phyloP scores from a whole-genome alignment of 2,329 filamentous ascomycete species.

The Apiospora malaysiana region DNA sequence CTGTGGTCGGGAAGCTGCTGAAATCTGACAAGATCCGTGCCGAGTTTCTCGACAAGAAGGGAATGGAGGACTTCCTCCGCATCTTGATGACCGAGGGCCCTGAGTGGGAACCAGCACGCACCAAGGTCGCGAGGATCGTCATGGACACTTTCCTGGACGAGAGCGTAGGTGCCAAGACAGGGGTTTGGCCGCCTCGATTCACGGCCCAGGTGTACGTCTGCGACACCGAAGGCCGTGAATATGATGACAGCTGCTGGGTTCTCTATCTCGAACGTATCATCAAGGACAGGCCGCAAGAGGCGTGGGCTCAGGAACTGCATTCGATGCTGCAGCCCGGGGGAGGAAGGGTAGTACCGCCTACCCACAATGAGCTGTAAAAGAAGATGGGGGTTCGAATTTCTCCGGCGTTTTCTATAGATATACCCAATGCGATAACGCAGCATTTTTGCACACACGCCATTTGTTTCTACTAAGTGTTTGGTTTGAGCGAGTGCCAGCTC shows the following conservation, averaged over 20 bases:
- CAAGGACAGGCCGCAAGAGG: slow-evolving; percentile 43
- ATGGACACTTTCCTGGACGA: slow-evolving; percentile 72
- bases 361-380: slow-evolving; percentile 18
- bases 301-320: slow-evolving; percentile 49
- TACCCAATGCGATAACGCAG: slow-evolving; percentile 3
- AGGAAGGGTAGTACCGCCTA: neutral
- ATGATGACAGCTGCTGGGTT: slow-evolving; percentile 64
- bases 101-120: slow-evolving; percentile 57
- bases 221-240: slow-evolving; percentile 35
- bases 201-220: slow-evolving; percentile 45
- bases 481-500: neutral
- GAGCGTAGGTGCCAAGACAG: slow-evolving; percentile 63
- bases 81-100: slow-evolving; percentile 55
- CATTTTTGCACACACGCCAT: neutral
- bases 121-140: slow-evolving; percentile 63
- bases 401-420: slow-evolving; percentile 5
- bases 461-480: neutral
- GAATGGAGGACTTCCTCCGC: slow-evolving; percentile 60
- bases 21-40: slow-evolving; percentile 57
- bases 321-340: slow-evolving; percentile 30
- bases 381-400: neutral
- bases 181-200: slow-evolving; percentile 58
- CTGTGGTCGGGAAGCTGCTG: slow-evolving; percentile 62
- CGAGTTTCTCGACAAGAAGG: slow-evolving; percentile 60
- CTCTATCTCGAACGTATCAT: slow-evolving; percentile 53